phyloP scores from a whole-genome alignment of 495 filamentous ascomycete species.

The Astrocystis sublimbata region DNA sequence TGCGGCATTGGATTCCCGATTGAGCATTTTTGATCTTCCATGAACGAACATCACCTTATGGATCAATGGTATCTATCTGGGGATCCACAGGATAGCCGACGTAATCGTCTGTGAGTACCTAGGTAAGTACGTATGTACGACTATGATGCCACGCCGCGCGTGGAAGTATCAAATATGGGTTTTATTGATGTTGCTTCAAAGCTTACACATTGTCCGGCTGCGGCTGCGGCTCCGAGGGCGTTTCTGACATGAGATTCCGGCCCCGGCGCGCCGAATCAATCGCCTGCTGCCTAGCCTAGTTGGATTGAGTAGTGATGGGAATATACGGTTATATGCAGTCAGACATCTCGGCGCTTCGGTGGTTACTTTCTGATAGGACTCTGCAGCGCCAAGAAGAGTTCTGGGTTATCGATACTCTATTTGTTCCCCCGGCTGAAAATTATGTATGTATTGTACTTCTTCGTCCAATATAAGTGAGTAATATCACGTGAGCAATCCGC shows the following conservation, averaged over 20 bases:
- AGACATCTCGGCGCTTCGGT: neutral
- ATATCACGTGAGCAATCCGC: too few species aligned
- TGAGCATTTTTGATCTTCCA: neutral
- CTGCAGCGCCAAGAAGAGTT: neutral
- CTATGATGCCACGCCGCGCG: neutral
- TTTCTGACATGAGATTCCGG: neutral
- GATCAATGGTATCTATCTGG: too few species aligned
- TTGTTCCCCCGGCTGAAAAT: too few species aligned
- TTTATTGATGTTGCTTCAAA: neutral
- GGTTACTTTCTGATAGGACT: neutral
- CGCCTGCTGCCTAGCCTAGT: neutral
- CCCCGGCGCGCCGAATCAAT: neutral
- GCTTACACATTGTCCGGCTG: neutral
- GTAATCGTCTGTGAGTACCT: too few species aligned
- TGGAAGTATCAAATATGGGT: neutral
- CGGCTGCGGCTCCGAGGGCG: neutral
- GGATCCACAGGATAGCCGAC: too few species aligned
- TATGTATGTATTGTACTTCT: too few species aligned
- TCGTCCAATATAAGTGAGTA: too few species aligned
- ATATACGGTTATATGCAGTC: neutral
- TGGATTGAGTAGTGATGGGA: too few species aligned
- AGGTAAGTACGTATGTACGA: constrained; percentile 5
- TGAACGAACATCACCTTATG: too few species aligned
- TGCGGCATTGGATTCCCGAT: neutral
- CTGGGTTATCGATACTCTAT: too few species aligned